These are phyloP conservation scores for Podaxis rugospora DNA, from an alignment of 768 basidiomycete species.

Conservation along the genomic window DNA sequence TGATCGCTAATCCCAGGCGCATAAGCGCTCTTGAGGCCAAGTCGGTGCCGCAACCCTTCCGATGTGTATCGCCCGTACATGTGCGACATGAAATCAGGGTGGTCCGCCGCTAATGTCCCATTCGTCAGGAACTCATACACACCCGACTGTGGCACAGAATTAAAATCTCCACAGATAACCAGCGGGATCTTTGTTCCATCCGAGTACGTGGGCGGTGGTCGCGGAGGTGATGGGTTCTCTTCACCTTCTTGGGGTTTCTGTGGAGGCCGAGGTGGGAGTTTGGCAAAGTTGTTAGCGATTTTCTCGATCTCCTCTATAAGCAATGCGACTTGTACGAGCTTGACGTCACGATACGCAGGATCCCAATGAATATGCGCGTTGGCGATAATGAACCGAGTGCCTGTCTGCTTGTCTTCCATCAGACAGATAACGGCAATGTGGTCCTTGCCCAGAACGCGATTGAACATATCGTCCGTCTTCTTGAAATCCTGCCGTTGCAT, in stretches of 20 bases:
- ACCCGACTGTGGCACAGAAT: slow-evolving; percentile 81
- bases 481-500: slow-evolving; percentile 93
- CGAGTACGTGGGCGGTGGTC: slow-evolving; percentile 63
- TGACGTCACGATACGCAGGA: slow-evolving; percentile 89
- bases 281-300: slow-evolving; percentile 79
- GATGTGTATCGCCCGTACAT: slow-evolving; percentile 91
- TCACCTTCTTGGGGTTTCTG: slow-evolving; percentile 8
- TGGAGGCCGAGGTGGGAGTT: slow-evolving; percentile 63
- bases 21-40: slow-evolving; percentile 86
- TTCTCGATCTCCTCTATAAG: slow-evolving; percentile 92
- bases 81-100: slow-evolving; percentile 90
- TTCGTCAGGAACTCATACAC: slow-evolving; percentile 87
- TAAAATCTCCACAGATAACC: slow-evolving; percentile 94
- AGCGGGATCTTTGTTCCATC: slow-evolving; percentile 89
- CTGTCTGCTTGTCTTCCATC: slow-evolving; percentile 83
- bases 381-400: slow-evolving; percentile 82
- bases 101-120: slow-evolving; percentile 65
- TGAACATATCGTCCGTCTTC: slow-evolving; percentile 99
- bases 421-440: slow-evolving; percentile 86
- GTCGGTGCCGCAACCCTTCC: slow-evolving; percentile 76
- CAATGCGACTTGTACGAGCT: slow-evolving; percentile 92
- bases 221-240: slow-evolving; percentile 23
- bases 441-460: slow-evolving; percentile 93
- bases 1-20: slow-evolving; percentile 42
- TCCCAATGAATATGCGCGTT: slow-evolving; percentile 96